Base-by-base conservation (phyloP, 2,329 filamentous ascomycete species). In the Didymella keratinophila region DNA sequence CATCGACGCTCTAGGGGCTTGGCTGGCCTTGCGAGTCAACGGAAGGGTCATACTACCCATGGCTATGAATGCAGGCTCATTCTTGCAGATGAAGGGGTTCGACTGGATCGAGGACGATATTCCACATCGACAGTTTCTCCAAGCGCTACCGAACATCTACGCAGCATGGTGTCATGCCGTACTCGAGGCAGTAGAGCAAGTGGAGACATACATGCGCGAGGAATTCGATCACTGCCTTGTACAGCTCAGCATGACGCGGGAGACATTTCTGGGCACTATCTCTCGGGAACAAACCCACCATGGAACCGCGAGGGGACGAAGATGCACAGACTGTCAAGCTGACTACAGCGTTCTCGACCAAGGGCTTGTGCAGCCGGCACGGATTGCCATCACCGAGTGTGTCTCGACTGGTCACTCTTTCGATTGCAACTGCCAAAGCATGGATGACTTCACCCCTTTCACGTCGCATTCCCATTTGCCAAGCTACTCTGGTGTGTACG, bases 81-180 rank as follows among this genome's bases (percentile, higher is more conserved):
- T 65, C 21, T 21, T 65, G 5, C 62, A 59, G 11, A 65, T 63
- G 55, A 55, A 23, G 11, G 62, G 62, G 11, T 65, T 65, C 36
- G 62, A 65, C 28, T 65, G 62, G 62, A 50, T 61, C 10, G 49
- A 61, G 2, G 62, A 65, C 37, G 28, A 56, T 23, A 32, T 65
- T 14, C 36, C 60, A 20, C 57, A 61, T 2, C 48, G 9, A 12
- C 46, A 63, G 12, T 63, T 47, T 9, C 20, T 65, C 23, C 55
- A 61, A 30, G 54, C 55, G 6, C 37, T 59, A 5, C 62, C 62
- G 1, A 52, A n/a, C 16, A 54, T 63, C 3, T 65, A 65, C n/a
- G 43, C 52, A 43, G 54, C 62, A n/a, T 65, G 60, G 60, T 65
- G 60, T 9, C 47, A 51, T 42, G 52, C 55, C 14, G 36, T 61